Evolutionary conservation across 2,329 filamentous ascomycete species (phyloP), one percentile per base, ranked within the genome.

Genomic region (Alternaria gansuensis): DNA sequence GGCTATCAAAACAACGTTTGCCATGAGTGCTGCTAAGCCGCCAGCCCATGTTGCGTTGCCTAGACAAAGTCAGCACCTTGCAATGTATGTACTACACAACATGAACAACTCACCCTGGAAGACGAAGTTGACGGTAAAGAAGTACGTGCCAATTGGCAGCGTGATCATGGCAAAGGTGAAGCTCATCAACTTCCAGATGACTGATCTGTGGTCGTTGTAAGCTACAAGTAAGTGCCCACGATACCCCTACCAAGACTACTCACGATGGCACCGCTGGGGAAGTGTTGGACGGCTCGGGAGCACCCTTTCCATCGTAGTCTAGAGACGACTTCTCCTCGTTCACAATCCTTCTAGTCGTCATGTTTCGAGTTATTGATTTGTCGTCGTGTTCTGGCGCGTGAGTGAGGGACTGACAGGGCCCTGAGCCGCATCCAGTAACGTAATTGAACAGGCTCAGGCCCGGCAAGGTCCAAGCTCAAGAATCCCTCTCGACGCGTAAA

Each of bases 81-180:
- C 37, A 21, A 46, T 10, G 23, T 26, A 46, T 10, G 23, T 26
- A 26, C 39, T 26, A 24, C 31, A 9, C 23, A 34, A 29, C 34
- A 24, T 57, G 52, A 40, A 29, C 26, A 29, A 29, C 81, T 55
- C 80, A 93, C 94, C 93, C 68, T 83, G 82, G 79, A 96, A 97
- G 28, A 97, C 69, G 0, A 82, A 85, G 72, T 93, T 85, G 28
- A 96, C 84, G 0, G 91, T 90, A 44, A 90, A 72, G 77, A 96
- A 99, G 79, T 97, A 99, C 40, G 90, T 92, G 39, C 91, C 89
- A 68, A 99, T 92, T 13, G 95, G 95, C 21, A 91, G 79, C 14
- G 90, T 85, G 60, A 97, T 85, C 94, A 99, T 98, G 74, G 93
- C 93, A 37, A 93, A 82, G 0, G 93, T 96, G 80, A 97, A 98